Conservation (phyloP, 169 alveolate genomes). For the Plasmodium cynomolgi region DNA sequence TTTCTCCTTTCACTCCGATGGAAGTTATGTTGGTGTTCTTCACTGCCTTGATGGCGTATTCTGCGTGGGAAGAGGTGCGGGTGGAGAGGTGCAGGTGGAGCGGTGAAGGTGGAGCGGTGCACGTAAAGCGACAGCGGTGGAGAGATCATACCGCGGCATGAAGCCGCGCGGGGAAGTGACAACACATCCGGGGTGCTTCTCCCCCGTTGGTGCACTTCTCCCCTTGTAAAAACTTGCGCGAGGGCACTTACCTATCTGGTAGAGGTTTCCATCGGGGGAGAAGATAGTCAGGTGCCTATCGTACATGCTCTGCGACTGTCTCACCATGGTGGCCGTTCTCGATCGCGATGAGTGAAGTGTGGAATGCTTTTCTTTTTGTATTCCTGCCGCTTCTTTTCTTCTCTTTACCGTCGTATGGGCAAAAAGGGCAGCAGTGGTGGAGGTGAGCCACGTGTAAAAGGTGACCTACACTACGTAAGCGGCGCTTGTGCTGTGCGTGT, state of each 20-base stretch:
- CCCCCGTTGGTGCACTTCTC: neutral
- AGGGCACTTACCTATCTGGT: constrained; percentile 91
- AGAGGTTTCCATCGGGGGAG: constrained; percentile 99
- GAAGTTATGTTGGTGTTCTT: constrained; percentile 95
- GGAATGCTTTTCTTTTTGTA: neutral
- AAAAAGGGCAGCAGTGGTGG: neutral
- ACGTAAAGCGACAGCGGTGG: neutral
- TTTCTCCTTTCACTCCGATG: constrained; percentile 96
- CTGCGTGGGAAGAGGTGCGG: constrained; percentile 73
- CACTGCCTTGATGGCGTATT: constrained; percentile 98
- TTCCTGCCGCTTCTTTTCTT: neutral
- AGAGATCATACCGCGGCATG: neutral
- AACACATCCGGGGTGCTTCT: neutral
- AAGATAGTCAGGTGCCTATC: constrained; percentile 96
- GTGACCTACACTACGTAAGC: neutral
- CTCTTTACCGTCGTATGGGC: neutral
- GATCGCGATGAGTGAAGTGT: neutral
- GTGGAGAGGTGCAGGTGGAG: neutral
- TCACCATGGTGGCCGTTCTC: constrained; percentile 83
- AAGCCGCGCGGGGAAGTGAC: neutral
- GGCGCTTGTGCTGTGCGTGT: neutral
- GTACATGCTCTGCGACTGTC: constrained; percentile 89
- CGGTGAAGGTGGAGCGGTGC: neutral
- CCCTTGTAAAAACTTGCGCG: neutral
- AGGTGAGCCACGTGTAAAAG: neutral